Evolutionary conservation across 2,329 filamentous ascomycete genomes (phyloP), one percentile per base, ranked within the genome.

Genomic region (Periconia sp.): DNA sequence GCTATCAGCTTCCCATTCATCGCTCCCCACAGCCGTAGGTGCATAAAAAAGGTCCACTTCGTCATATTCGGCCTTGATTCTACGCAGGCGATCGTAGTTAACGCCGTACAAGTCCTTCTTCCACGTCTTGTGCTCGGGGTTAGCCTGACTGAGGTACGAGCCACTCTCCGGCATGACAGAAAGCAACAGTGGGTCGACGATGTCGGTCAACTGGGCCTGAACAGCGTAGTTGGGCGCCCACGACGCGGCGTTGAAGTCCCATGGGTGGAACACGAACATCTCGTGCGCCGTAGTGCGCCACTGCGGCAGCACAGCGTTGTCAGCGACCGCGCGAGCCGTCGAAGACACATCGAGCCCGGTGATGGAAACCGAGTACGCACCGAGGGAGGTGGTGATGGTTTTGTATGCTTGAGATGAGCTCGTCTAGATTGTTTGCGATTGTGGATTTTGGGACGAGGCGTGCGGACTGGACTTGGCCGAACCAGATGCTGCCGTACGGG

Each of bases 31-130:
- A 7, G 54, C 54, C 17, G 47, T 49, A 3, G 30, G 18, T 1
- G 53, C 58, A 42, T 61, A 61, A n/a, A 62, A 58, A 2, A 54
- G 43, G 17, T 53, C 48, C 1, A 43, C 23, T 9, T 54, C 57
- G 31, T 63, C 59, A 40, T 59, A 63, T 31, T 46, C 50, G 27
- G 23, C 19, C 47, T 63, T 63, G 41, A 63, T 55, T 14, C 23
- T 15, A 1, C 31, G 53, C 40, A 57, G 33, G 14, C 46, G n/a
- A 13, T 18, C 15, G 49, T 57, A 59, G 14, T 59, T 30, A 23
- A 47, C 31, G 3, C 71, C 73, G 63, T 68, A 75, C 49, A 72
- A 75, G 13, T 62, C 61, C 17, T 58, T 7, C 47, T 71, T 62
- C 49, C 68, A 73, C 19, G 60, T 55, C 10, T 67, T 61, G 49